Conservation (phyloP, 306 rosid genomes). For the Malus orientalis region DNA sequence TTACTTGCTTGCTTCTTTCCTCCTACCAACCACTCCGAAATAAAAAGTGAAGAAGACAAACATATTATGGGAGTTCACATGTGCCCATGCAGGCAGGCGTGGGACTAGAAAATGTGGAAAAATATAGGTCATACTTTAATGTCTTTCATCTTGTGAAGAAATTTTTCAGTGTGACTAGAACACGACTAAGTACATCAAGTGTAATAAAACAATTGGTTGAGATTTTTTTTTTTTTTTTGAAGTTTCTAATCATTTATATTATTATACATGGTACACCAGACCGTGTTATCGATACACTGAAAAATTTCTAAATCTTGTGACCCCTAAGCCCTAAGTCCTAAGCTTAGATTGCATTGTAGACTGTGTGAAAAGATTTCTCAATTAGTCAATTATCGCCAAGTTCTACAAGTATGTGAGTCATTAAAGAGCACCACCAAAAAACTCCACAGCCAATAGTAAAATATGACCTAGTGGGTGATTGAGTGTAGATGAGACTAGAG, state of each 20-base stretch:
- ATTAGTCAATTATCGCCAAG: slow-evolving; percentile 9
- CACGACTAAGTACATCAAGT: accelerated
- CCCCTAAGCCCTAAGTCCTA: slow-evolving; percentile 6
- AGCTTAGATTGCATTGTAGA: slow-evolving; percentile 8
- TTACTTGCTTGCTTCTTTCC: slow-evolving; percentile 15
- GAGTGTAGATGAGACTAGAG: too few species aligned
- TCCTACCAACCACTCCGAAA: neutral
- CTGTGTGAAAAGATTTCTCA: slow-evolving; percentile 13
- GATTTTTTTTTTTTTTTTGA: too few species aligned
- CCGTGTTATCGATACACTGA: accelerated
- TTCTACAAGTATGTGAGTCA: neutral
- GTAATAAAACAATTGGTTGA: accelerated
- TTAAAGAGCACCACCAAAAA: slow-evolving; percentile 7
- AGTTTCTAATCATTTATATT: too few species aligned
- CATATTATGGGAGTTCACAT: slow-evolving; percentile 36
- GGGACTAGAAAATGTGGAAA: slow-evolving; percentile 29
- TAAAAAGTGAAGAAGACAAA: slow-evolving; percentile 32
- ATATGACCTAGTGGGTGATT: neutral
- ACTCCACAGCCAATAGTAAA: neutral
- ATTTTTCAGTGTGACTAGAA: too few species aligned
- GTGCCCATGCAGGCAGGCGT: slow-evolving; percentile 35
- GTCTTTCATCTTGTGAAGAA: too few species aligned
- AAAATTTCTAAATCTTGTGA: slow-evolving; percentile 34
- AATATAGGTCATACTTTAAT: slow-evolving; percentile 14
- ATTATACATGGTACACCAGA: too few species aligned